Conservation (phyloP, 306 rosid genomes). For the Acacia melanoxylon region DNA sequence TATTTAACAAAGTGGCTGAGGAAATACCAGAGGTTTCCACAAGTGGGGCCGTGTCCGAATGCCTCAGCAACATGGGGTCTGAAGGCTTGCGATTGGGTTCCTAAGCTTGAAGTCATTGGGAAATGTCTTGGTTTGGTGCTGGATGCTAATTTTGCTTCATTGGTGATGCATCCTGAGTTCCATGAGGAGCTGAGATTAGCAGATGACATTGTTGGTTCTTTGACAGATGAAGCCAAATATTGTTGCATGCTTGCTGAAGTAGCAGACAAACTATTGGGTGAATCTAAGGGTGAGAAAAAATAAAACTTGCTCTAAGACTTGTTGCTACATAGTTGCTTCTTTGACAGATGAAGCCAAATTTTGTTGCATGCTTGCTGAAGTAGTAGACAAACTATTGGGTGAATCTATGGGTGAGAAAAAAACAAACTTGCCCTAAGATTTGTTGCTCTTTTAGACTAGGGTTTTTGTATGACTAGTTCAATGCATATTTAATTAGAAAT, state of each 20-base stretch:
- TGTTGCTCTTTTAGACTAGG: background rate
- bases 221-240: slow-evolving; percentile 61
- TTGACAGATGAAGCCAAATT: slow-evolving; percentile 63
- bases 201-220: slow-evolving; percentile 49
- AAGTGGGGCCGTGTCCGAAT: slow-evolving; percentile 57
- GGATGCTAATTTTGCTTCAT: slow-evolving; percentile 68
- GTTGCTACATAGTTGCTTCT: slow-evolving; percentile 38
- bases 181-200: slow-evolving; percentile 67
- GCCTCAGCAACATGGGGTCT: slow-evolving; percentile 50
- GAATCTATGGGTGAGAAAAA: slow-evolving; percentile 31
- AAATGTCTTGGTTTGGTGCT: slow-evolving; percentile 60
- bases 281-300: slow-evolving; percentile 30
- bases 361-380: slow-evolving; percentile 51
- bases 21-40: slow-evolving; percentile 85
- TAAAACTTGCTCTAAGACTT: background rate
- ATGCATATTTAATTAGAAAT: background rate
- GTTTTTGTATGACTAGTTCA: background rate
- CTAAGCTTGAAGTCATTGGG: slow-evolving; percentile 70
- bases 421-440: background rate
- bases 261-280: slow-evolving; percentile 47
- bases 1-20: background rate
- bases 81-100: slow-evolving; percentile 77
- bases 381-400: slow-evolving; percentile 48
- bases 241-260: slow-evolving; percentile 54
- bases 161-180: slow-evolving; percentile 74